Evolutionary conservation across 2,329 filamentous ascomycete genomes (phyloP).

Genomic region (Cylindrodendrum hubeiense): DNA sequence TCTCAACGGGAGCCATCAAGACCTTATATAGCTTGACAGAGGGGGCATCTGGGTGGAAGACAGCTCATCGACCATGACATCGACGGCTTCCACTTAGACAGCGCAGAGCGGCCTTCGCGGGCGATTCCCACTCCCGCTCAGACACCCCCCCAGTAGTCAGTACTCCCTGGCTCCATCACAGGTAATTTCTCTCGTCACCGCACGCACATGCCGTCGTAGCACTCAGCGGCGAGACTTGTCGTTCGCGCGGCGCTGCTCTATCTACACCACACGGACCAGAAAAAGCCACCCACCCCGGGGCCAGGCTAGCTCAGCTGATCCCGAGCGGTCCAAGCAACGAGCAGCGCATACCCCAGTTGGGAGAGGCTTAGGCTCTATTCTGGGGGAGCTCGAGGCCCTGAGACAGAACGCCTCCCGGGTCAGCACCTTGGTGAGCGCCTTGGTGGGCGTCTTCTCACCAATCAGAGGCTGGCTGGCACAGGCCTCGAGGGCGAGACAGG

Average conservation of each 20-base stretch:
- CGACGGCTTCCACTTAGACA: neutral
- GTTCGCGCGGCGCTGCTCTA: neutral
- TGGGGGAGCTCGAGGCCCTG: neutral
- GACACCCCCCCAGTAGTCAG: neutral
- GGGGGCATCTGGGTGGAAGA: neutral
- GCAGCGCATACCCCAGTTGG: neutral
- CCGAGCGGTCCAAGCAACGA: slow-evolving; percentile 7
- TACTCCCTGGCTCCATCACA: neutral
- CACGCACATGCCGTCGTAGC: neutral
- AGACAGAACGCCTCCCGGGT: neutral
- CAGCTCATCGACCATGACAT: neutral
- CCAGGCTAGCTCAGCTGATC: slow-evolving; percentile 11
- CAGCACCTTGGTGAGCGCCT: neutral
- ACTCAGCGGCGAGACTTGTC: neutral
- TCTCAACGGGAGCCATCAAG: neutral
- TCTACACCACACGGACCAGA: neutral
- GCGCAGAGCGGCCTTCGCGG: neutral
- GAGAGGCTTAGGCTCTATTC: neutral
- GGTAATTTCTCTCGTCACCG: neutral
- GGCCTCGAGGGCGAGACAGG: neutral
- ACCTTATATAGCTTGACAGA: slow-evolving; percentile 17
- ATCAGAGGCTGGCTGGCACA: neutral
- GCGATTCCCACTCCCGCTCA: neutral
- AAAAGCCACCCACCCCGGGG: neutral
- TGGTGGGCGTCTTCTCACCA: neutral